Base-by-base conservation (phyloP, 441 rosid species). In the Jatropha multifida region DNA sequence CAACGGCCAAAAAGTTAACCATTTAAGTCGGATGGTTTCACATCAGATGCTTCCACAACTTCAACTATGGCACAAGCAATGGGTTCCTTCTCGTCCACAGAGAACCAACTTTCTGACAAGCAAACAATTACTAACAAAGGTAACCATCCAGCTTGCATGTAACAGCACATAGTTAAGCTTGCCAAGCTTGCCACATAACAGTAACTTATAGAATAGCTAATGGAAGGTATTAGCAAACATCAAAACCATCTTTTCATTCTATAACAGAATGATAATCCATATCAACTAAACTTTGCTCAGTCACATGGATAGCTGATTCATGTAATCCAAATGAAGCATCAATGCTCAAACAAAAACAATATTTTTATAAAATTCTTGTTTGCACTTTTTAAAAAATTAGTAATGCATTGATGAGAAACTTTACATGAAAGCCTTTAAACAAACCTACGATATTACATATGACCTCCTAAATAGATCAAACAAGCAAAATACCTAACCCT, bases 11-110 rank as follows among this genome's bases (percentile, higher is more conserved):
- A 79, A 72, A 44, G 48, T 92, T 70, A 77, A 95, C 99, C 98
- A 48, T 92, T 94, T 44, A 87, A 81, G 83, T 92, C 92, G 44
- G 99, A 89, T 60, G 98, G 96, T 82, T 89, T 95, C 83, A 92
- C 78, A 56, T 95, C 88, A 65, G 92, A 79, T 75, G 90, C 99
- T 82, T 95, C 98, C 74, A 93, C 77, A 67, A 95, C 89, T 86
- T 93, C 99, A 69, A 95, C 90, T 77, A 68, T 89, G 55, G 85
- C 95, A 77, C 81, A 78, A 42, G 96, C 97, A 78, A 92, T 38
- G 68, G 94, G 92, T 49, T 89, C 89, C 83, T 88, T 90, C 86
- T 87, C 98, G 71, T 92, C 87, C 59, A 93, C 90, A 70, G 85
- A 91, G 80, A 95, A 90, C 99, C 99, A 95, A 77, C 51, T 80